These are phyloP conservation scores for Tympanopsis confertula DNA, from an alignment of 2,329 filamentous ascomycete genomes.

Conservation along the genomic window DNA sequence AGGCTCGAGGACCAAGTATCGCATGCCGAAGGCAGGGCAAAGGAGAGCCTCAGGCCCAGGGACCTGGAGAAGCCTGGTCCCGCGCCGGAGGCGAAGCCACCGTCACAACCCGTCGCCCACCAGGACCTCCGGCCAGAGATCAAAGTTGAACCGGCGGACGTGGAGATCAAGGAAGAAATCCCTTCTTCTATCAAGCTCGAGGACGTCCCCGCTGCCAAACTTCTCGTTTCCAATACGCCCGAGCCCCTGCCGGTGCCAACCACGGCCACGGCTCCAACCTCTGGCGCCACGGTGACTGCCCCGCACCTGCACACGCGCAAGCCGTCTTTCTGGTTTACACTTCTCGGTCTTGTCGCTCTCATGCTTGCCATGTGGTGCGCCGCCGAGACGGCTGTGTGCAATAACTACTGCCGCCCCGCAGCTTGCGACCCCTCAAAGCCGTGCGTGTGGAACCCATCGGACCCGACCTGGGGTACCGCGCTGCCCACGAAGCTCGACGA, in stretches of 20 bases:
- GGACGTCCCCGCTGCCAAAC: no score
- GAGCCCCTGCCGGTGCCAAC: no score
- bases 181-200: no score
- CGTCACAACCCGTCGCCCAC: no score
- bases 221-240: no score
- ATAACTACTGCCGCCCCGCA: slow-evolving; percentile 38
- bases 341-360: slow-evolving; percentile 31
- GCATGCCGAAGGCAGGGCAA: slow-evolving; percentile 18
- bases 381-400: slow-evolving; percentile 40
- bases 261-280: no score
- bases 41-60: slow-evolving; percentile 4
- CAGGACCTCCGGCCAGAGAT: no score
- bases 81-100: no score
- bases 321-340: slow-evolving; percentile 33
- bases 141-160: no score
- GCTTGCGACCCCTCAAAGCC: slow-evolving; percentile 29
- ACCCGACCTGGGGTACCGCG: slow-evolving; percentile 47
- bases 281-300: no score
- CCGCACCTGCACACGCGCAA: slow-evolving; percentile 25
- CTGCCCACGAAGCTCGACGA: slow-evolving; percentile 52
- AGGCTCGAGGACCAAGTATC: slow-evolving; percentile 39
- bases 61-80: slow-evolving; percentile 7
- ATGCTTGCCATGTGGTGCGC: slow-evolving; percentile 37
- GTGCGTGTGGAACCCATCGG: slow-evolving; percentile 43
- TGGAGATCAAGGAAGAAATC: no score